Conservation (phyloP, 805 yeast genomes). For the Tetrapisispora taiwanensis region DNA sequence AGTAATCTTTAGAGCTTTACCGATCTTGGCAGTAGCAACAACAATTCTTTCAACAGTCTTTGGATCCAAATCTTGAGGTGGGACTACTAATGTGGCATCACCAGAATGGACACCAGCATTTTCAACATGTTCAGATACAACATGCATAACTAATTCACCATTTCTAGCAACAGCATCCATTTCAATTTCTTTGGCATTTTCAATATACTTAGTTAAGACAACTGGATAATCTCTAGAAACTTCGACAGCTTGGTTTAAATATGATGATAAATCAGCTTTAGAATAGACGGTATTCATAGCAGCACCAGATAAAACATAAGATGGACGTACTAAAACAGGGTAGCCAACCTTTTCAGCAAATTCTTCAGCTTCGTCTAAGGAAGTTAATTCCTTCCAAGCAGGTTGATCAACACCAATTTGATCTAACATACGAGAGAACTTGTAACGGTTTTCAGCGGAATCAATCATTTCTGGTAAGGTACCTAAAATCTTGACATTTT, state of each 20-base stretch:
- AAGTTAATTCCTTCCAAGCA: slow-evolving; percentile 96
- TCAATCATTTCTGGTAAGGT: slow-evolving; percentile 98
- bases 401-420: slow-evolving; percentile 97
- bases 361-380: slow-evolving; percentile 81
- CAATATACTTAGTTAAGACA: slow-evolving; percentile 92
- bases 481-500: slow-evolving; percentile 90
- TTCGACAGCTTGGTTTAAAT: slow-evolving; percentile 88
- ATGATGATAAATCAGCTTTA: slow-evolving; percentile 74
- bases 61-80: slow-evolving; percentile 89
- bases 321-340: slow-evolving; percentile 95
- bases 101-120: slow-evolving; percentile 99
- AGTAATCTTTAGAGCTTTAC: slow-evolving; percentile 86
- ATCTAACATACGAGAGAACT: slow-evolving; percentile 95
- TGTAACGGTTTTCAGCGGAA: slow-evolving; percentile 95
- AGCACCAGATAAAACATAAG: slow-evolving; percentile 95
- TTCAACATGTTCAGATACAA: slow-evolving; percentile 96
- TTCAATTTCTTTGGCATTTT: slow-evolving; percentile 94
- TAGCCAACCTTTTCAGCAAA: slow-evolving; percentile 86
- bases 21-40: slow-evolving; percentile 92
- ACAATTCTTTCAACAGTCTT: slow-evolving; percentile 88
- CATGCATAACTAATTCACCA: slow-evolving; percentile 93
- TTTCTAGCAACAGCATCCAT: slow-evolving; percentile 97
- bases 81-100: slow-evolving; percentile 94
- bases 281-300: slow-evolving; percentile 97
- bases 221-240: slow-evolving; percentile 98